Base-by-base conservation (phyloP, 805 yeast genomes). In the Barnettozyma californica region DNA sequence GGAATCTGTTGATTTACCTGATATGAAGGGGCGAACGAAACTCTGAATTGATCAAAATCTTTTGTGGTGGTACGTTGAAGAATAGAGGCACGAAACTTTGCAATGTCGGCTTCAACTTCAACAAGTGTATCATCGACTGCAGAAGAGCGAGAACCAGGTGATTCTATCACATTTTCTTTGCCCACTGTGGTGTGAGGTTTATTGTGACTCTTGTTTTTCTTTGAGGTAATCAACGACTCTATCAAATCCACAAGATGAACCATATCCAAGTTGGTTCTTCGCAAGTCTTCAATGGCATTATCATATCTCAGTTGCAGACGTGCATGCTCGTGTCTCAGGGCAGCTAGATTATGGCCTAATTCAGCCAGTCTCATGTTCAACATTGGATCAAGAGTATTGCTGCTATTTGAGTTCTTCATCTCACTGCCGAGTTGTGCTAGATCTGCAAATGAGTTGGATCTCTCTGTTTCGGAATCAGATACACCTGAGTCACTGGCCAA, bases 241-340 rank as follows among this genome's bases (percentile, higher is more conserved):
- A 74, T 60, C 43, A 75, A 57, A 20, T 80, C 86, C 10, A 81
- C 55, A 9, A 81, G 50, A 35, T 71, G 71, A 3, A 80, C 74
- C 64, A 78, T 68, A 54, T 82, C 88, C 46, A 70, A 57, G 55
- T 78, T 80, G 16, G 76, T 70, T 46, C 70, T 68, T 34, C 74
- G 71, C 49, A 78, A 57, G 43, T 78, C 81, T 5, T 74, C 77
- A 29, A 66, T 60, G 7, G 80, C 69, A 10, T 69, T 55, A 26
- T 80, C 84, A 56, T 76, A 75, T 45, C 74, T 68, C 14, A 70
- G 56, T 40, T 70, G 72, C 40, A 80, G 58, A 35, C 66, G 62
- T 11, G 68, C 67, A 56, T 75, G 70, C 41, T 74, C 78, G 48
- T 67, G 68, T 52, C 69, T 67, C 49, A 77, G 55, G 2, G 63